Evolutionary conservation across 2,329 filamentous ascomycete genomes (phyloP), one percentile per base, ranked within the genome.

Genomic region (Venturia nashicola): DNA sequence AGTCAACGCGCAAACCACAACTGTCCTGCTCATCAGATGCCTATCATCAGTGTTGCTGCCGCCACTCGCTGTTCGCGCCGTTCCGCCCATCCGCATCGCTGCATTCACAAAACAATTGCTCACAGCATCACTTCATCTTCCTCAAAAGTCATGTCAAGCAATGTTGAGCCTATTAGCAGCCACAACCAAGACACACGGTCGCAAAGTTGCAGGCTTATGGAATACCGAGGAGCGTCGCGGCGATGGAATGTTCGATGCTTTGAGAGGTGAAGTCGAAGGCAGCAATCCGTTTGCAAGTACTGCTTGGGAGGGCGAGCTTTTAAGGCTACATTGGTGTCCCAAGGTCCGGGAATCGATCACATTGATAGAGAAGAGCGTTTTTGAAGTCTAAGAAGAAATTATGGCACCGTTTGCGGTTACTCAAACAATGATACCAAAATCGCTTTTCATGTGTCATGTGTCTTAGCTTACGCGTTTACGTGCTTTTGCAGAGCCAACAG

Each of bases 1-100:
- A 74, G 86, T 99, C 77, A 97, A 99, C 77, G 86, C 97, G 64
- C 89, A 96, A 71, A 99, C 94, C 0, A 96, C 92, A 0, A 94
- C 92, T 2, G 91, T 97, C 20, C 86, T 99, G 34, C 85, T 99
- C 62, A 83, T 97, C 66, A 89, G 92, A 67, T 94, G 90, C 61
- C 81, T 99, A 6, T 89, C 90, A 6, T 87, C 88, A 2, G 84
- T 92, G 40, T 85, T 99, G 23, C 81, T 96, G 0, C 91, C 93
- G 0, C 78, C 85, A 59, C 85, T 87, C 76, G 83, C 88, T 74
- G 80, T 90, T 70, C 83, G 89, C 71, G 82, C 88, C 65, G 83
- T 91, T 2, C 91, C 94, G 0, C 91, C 92, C 0, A 76, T 92
- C 23, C 86, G 91, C 18, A 82, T 97, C n/a, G 93, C 91, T 14